phyloP scores from a whole-genome alignment of 1,284 basidiomycete genomes.

The Pyrrhoderma noxium region DNA sequence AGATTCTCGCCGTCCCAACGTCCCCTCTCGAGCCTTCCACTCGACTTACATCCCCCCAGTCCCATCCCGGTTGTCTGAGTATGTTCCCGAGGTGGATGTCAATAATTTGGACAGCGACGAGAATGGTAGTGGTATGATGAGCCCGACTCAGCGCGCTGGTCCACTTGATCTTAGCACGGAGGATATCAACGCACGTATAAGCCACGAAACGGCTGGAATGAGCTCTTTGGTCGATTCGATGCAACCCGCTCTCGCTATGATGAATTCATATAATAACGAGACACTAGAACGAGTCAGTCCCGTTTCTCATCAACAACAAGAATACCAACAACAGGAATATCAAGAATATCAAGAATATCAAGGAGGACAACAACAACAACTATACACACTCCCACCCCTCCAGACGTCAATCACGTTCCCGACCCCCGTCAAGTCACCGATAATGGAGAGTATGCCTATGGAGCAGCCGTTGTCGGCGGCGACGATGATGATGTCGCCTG shows the following conservation, averaged over 20 bases:
- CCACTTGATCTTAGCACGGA: slow-evolving; percentile 58
- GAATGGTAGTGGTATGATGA: slow-evolving; percentile 31
- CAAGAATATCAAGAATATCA: too few relatives aligned
- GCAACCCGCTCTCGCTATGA: slow-evolving; percentile 59
- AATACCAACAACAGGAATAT: too few relatives aligned
- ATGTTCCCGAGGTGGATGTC: slow-evolving; percentile 25
- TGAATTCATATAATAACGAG: slow-evolving; percentile 43
- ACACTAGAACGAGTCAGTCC: slow-evolving; percentile 13
- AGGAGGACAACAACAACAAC: too few relatives aligned
- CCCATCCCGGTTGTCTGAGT: slow-evolving; percentile 19
- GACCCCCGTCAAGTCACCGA: slow-evolving; percentile 30
- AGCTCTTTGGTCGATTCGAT: slow-evolving; percentile 44
- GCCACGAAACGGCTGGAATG: slow-evolving; percentile 23
- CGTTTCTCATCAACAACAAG: too few relatives aligned
- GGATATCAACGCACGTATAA: slow-evolving; percentile 45
- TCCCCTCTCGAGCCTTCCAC: slow-evolving; percentile 51
- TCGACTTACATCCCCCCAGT: slow-evolving; percentile 47
- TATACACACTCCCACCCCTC: not conserved
- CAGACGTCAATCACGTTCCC: slow-evolving; percentile 28
- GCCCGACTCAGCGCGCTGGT: slow-evolving; percentile 65
- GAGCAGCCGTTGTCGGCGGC: slow-evolving; percentile 30
- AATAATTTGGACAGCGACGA: slow-evolving; percentile 30
- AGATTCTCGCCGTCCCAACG: slow-evolving; percentile 43
- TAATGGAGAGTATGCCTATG: slow-evolving; percentile 39
- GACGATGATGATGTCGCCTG: slow-evolving; percentile 44